Conservation (phyloP, 805 yeast genomes). For the Sungouiella thailandica region DNA sequence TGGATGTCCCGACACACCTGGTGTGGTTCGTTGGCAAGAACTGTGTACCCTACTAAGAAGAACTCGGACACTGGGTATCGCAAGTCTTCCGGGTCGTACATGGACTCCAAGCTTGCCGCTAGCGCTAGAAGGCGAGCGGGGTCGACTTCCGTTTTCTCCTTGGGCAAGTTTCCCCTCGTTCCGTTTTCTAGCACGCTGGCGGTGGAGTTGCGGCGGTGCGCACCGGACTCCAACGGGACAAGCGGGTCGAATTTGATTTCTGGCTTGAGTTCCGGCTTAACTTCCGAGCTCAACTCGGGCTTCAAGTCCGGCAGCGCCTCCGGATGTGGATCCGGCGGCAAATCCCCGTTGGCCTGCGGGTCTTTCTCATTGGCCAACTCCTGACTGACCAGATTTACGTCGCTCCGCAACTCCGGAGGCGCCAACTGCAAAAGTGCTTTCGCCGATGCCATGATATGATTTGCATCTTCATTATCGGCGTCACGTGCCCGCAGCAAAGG, state of each 20-base stretch:
- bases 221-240: background rate
- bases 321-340: background rate
- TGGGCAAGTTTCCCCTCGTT: too few species aligned
- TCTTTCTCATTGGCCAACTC: too few species aligned
- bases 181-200: background rate
- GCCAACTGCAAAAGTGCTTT: conserved; percentile 7
- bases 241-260: background rate
- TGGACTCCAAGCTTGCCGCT: conserved; percentile 20
- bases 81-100: conserved; percentile 6
- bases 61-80: conserved; percentile 18
- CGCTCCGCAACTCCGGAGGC: background rate
- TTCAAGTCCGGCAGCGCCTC: background rate
- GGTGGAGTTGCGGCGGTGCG: background rate
- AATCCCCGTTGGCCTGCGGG: background rate
- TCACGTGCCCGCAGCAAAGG: background rate
- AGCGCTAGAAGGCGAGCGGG: conserved; percentile 22
- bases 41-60: conserved; percentile 30
- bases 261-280: too few species aligned
- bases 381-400: too few species aligned
- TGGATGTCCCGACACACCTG: conserved; percentile 17
- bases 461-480: background rate
- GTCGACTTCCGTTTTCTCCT: too few species aligned
- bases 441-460: conserved; percentile 8
- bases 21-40: conserved; percentile 13
- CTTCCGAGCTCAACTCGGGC: too few species aligned